These are phyloP conservation scores for Gracilaria caudata DNA, from an alignment of 23 red algal genomes.

Conservation along the genomic window DNA sequence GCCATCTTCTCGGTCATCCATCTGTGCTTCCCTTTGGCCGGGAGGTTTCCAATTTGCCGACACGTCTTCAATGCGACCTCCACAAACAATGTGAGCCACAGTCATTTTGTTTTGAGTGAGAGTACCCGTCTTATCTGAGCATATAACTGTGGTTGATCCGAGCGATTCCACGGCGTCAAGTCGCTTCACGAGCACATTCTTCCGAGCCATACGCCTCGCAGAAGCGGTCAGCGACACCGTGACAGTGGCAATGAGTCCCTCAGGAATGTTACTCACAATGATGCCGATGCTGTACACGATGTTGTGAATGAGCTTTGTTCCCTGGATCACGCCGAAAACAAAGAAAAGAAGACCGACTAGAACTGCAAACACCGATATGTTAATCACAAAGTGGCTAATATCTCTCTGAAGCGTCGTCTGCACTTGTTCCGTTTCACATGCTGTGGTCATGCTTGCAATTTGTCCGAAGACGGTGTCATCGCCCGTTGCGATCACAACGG, in stretches of 20 bases:
- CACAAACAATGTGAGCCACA: slow-evolving; percentile 71
- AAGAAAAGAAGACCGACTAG: slow-evolving; percentile 67
- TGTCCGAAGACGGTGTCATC: slow-evolving; percentile 70
- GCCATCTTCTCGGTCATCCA: slow-evolving; percentile 6
- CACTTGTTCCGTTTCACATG: background rate
- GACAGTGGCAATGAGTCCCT: slow-evolving; percentile 81
- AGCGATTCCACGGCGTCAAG: slow-evolving; percentile 88
- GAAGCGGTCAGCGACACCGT: slow-evolving; percentile 76
- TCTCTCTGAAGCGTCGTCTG: slow-evolving; percentile 66
- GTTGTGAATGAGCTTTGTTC: slow-evolving; percentile 55
- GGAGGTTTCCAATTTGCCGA: slow-evolving; percentile 15
- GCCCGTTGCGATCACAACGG: slow-evolving; percentile 65
- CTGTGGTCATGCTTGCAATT: slow-evolving; percentile 58
- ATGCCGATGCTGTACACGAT: slow-evolving; percentile 78
- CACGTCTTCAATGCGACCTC: slow-evolving; percentile 41
- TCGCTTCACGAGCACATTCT: slow-evolving; percentile 69
- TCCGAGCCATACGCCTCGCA: slow-evolving; percentile 76
- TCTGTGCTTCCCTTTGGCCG: background rate
- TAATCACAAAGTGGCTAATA: slow-evolving; percentile 73
- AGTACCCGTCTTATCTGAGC: slow-evolving; percentile 95
- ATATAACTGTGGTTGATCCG: slow-evolving; percentile 87
- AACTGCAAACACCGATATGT: slow-evolving; percentile 58
- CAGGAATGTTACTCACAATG: slow-evolving; percentile 83
- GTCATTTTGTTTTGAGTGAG: slow-evolving; percentile 89
- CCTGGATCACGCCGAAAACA: slow-evolving; percentile 26